Base-by-base conservation (phyloP, 805 yeast species). In the Candida tammaniensis region DNA sequence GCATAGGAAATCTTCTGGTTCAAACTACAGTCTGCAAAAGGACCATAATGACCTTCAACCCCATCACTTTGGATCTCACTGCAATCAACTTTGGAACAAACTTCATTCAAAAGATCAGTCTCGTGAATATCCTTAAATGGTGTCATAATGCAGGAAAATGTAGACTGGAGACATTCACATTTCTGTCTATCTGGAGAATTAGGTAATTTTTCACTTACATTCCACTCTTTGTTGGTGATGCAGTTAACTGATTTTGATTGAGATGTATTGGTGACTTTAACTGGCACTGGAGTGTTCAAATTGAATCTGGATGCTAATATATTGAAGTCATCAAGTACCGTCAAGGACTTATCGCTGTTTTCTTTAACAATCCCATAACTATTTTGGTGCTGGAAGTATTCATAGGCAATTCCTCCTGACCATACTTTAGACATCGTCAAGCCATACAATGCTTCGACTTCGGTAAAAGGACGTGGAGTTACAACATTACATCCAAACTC, bases 101-200 rank as follows among this genome's bases (percentile, higher is more conserved):
- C 47, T 15, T 63, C 55, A 10, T 43, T 30, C 16, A 64, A 44
- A n/a, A 55, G 42, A 20, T 29, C 41, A 20, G 30, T 35, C 23
- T 49, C 52, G 28, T 57, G 38, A 17, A 54, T 47, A 1, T 36
- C 37, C 8, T 37, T 44, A 27, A 47, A 48, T 1, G 66, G 63
- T 14, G 50, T 40, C 18, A 57, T 47, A 25, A 65, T 53, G 45
- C 76, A 72, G 1, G 61, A 45, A 4, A 68, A 45, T 4, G 67
- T 57, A 7, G 66, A 45, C 52, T 65, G 57, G 19, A 70, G 50
- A 42, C 76, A 71, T 39, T 64, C 72, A 49, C 77, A 72, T 33
- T 61, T 53, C 11, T 60, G 63, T 7, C 54, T 42, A 37, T 66
- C 61, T 2, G 78, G 77, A 1, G 64, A 57, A 5, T 50, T 57